Percentiles rank a stretch among this genome's conserved stretches.
phyloP scores from a whole-genome alignment of 2,329 filamentous ascomycete genomes.

The Orbilia blumenaviensis region DNA sequence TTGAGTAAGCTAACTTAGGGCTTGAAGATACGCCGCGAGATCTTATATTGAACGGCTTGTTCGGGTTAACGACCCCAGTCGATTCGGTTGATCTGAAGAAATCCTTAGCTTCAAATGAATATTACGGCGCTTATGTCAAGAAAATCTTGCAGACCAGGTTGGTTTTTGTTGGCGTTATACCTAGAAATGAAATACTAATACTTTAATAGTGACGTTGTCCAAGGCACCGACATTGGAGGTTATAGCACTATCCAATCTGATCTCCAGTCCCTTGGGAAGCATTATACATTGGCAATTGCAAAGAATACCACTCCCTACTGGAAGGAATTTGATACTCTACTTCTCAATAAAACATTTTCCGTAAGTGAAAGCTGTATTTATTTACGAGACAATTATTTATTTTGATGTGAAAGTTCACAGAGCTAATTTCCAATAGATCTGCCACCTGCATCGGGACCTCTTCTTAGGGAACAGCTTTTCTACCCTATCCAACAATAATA shows the following conservation, averaged over 20 bases:
- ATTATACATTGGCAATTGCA: conserved; percentile 20
- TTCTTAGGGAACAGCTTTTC: not conserved
- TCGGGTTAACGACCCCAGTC: not conserved
- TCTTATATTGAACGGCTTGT: conserved; percentile 8
- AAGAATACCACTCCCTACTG: conserved; percentile 2
- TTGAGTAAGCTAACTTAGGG: not conserved
- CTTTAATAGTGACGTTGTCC: conserved; percentile 22
- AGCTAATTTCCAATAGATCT: conserved; percentile 27
- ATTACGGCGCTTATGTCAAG: conserved; percentile 6
- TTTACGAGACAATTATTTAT: no score
- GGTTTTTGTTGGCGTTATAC: not conserved
- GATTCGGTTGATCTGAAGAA: conserved; percentile 11
- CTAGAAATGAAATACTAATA: not conserved
- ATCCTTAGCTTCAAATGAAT: not conserved
- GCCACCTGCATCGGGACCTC: conserved; percentile 12
- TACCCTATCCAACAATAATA: not conserved
- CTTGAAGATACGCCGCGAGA: not conserved
- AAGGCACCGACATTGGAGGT: conserved; percentile 26
- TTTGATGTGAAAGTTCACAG: no score
- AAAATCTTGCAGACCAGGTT: conserved; percentile 24
- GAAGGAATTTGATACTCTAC: conserved; percentile 20
- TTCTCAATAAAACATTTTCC: conserved; percentile 13
- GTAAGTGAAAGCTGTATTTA: conserved; percentile 14
- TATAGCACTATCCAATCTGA: conserved; percentile 39
- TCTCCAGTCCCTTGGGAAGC: conserved; percentile 13